These are phyloP conservation scores for Myriosclerotinia scirpicola DNA, from an alignment of 2,329 filamentous ascomycete species.

Conservation along the genomic window DNA sequence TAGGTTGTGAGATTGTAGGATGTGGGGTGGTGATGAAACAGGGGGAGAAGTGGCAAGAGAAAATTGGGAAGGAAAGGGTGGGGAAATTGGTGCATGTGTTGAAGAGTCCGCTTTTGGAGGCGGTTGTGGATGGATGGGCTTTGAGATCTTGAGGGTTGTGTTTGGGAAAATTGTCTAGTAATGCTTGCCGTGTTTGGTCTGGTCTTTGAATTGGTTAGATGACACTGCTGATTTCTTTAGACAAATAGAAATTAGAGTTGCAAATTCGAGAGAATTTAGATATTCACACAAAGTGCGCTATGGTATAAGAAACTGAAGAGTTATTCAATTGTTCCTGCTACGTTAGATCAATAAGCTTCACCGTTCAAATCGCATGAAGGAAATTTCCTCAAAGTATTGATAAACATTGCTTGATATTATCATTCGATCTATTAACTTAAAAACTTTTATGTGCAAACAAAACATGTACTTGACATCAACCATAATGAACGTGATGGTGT, in stretches of 20 bases:
- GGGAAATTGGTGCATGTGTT: constrained; percentile 32
- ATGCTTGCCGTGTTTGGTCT: background rate
- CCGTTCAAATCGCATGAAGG: background rate
- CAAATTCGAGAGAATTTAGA: accelerated
- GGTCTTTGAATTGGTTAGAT: background rate
- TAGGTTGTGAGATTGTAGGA: constrained; percentile 29
- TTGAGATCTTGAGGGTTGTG: constrained; percentile 4
- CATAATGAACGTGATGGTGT: constrained; percentile 4
- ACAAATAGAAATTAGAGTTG: too few species aligned
- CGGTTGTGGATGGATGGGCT: constrained; percentile 34
- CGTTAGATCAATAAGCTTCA: background rate
- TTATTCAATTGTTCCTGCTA: background rate
- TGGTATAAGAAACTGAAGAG: background rate
- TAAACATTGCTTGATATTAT: background rate
- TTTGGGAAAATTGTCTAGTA: background rate
- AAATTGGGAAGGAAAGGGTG: constrained; percentile 28
- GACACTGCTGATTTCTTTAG: background rate
- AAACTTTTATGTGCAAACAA: background rate
- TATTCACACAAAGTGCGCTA: too few species aligned
- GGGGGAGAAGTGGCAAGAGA: constrained; percentile 31
- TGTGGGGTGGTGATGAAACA: constrained; percentile 38
- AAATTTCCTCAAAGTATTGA: background rate
- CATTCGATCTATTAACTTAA: background rate
- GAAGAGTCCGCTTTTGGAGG: constrained; percentile 34
- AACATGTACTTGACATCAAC: background rate